Base-by-base conservation (phyloP, 2,329 filamentous ascomycete species). In the Colletotrichum sublineola region DNA sequence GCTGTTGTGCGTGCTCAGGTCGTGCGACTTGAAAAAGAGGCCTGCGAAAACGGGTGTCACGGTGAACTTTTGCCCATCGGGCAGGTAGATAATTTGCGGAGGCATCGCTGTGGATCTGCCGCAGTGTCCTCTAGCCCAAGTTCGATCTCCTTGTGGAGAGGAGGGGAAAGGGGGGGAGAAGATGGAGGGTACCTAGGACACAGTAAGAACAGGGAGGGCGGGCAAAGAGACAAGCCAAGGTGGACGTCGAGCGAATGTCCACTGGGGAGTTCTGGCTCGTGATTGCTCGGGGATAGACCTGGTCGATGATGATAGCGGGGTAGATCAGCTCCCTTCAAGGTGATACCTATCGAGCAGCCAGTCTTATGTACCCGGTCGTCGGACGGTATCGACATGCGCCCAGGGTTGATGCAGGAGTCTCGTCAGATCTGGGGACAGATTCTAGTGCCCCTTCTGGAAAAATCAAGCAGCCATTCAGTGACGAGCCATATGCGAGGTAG, bases 41-140 rank as follows among this genome's bases (percentile, higher is more conserved):
- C 96, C 96, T n/a, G 93, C 94, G 80, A 97, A 98, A 36, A 97
- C 94, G 0, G 95, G 93, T 18, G 90, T 91, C 42, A 97, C 93
- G 3, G 91, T 92, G 78, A 96, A 89, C 75, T 88, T 92, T 83
- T 96, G 94, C 78, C 95, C 96, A 83, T 98, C 97, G 60, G 96
- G 96, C 76, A 98, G 86, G 81, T 93, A 89, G 72, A 95, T 86
- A 58, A 88, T 80, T 53, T 84, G 80, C 50, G 82, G 80, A 60
- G 80, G 74, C 83, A 84, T 84, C 36, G 64, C 60, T 46, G 63
- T 53, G 67, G 70, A 48, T 50, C 48, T 52, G 64, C 48, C 68
- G 46, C 56, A 58, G 40, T 42, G n/a, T 46, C 50, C 40, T 64
- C 29, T 68, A 36, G 65, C 33, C 18, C 55, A 12, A n/a, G 33